Evolutionary conservation across 371 early-diverging fungal species (phyloP).

Genomic region (Fennellomyces sp.): DNA sequence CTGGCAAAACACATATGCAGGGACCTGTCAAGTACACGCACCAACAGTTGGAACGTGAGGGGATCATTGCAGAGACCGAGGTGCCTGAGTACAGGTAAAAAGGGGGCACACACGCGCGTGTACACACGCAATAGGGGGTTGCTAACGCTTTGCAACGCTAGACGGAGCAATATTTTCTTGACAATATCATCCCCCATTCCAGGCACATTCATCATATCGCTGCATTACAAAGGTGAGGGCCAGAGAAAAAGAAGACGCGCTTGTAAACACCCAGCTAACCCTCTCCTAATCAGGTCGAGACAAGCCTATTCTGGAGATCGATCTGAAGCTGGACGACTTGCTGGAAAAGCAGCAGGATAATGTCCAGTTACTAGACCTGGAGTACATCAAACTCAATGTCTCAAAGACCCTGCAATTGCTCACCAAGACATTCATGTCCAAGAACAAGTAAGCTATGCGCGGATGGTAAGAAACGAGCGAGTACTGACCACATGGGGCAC

Average conservation of each 20-base stretch:
- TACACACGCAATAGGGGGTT: too few relatives aligned
- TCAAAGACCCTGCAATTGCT: conserved; percentile 39
- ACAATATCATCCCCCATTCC: conserved; percentile 85
- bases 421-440: conserved; percentile 52
- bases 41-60: conserved; percentile 84
- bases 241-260: neutral
- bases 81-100: conserved; percentile 89
- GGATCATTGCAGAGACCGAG: conserved; percentile 90
- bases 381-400: conserved; percentile 88
- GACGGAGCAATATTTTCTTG: conserved; percentile 89
- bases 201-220: conserved; percentile 87
- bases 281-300: conserved; percentile 78
- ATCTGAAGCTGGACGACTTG: conserved; percentile 91
- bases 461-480: too few relatives aligned
- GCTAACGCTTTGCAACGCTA: too few relatives aligned
- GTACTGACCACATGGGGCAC: too few relatives aligned
- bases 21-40: conserved; percentile 83
- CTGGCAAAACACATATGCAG: conserved; percentile 30
- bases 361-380: conserved; percentile 81
- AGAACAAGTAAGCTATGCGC: conserved; percentile 42
- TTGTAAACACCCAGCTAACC: too few relatives aligned
- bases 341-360: conserved; percentile 95
- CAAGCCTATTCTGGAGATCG: conserved; percentile 93
- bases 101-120: too few relatives aligned
- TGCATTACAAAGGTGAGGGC: conserved; percentile 75